Percentiles rank a stretch among this genome's conserved stretches.
Evolutionary conservation across 805 yeast species (phyloP).

Genomic region (Candida succiphila): DNA sequence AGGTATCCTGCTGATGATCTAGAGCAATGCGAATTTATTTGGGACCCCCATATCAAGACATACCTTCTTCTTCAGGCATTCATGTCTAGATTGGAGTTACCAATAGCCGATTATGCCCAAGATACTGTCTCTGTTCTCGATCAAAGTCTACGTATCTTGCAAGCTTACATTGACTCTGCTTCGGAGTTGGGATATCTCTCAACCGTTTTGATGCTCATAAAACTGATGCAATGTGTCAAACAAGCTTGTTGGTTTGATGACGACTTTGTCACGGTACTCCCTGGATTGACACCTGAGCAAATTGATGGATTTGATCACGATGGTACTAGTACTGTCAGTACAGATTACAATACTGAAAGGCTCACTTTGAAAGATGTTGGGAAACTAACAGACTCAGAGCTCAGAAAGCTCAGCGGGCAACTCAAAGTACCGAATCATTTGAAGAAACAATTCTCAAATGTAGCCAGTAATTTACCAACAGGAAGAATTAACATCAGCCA

Average conservation of each 20-base stretch:
- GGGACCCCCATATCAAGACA: slow-evolving; percentile 84
- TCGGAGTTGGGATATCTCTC: slow-evolving; percentile 70
- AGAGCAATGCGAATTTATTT: slow-evolving; percentile 50
- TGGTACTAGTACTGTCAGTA: slow-evolving; percentile 28
- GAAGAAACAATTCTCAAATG: slow-evolving; percentile 38
- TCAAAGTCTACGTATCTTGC: slow-evolving; percentile 87
- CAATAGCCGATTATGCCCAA: slow-evolving; percentile 91
- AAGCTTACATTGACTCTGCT: slow-evolving; percentile 84
- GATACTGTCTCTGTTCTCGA: slow-evolving; percentile 91
- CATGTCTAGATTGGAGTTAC: slow-evolving; percentile 64
- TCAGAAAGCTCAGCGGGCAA: slow-evolving; percentile 24
- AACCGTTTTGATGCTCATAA: slow-evolving; percentile 52
- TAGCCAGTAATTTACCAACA: slow-evolving; percentile 53
- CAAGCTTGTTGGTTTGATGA: slow-evolving; percentile 85
- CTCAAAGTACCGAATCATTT: slow-evolving; percentile 32
- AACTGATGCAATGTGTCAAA: slow-evolving; percentile 76
- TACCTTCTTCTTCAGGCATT: slow-evolving; percentile 65
- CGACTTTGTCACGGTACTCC: slow-evolving; percentile 49
- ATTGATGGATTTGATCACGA: slow-evolving; percentile 14
- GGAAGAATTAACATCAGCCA: slow-evolving; percentile 37
- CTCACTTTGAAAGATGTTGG: slow-evolving; percentile 34
- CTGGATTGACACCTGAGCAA: slow-evolving; percentile 28
- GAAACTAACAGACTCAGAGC: slow-evolving; percentile 22
- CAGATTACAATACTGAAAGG: slow-evolving; percentile 7
- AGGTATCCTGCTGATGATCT: slow-evolving; percentile 51